Conservation (phyloP, 2,329 filamentous ascomycete genomes). For the Fusarium sulawesiense region DNA sequence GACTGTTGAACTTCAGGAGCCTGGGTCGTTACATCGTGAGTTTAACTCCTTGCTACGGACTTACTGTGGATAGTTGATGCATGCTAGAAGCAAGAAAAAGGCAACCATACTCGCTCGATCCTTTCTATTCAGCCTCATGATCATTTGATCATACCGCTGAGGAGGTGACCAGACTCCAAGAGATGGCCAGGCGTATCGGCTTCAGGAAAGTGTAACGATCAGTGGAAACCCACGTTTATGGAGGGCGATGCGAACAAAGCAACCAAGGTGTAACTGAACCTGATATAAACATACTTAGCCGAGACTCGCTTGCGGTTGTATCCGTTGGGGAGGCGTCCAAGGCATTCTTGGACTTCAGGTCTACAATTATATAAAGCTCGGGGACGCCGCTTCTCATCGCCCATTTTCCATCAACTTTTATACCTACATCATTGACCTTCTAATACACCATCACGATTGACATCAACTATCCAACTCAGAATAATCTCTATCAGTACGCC, state of each 20-base stretch:
- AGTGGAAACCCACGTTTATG: not conserved
- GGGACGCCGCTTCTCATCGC: not conserved
- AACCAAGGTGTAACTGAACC: not conserved
- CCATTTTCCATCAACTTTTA: not conserved
- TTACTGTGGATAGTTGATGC: not conserved
- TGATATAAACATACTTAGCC: not conserved
- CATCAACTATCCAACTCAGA: too few species aligned
- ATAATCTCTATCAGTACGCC: not conserved
- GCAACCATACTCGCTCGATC: too few species aligned
- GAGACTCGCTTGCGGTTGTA: not conserved
- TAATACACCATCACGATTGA: too few species aligned
- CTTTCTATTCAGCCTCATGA: not conserved
- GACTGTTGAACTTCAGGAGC: not conserved
- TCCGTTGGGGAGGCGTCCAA: not conserved
- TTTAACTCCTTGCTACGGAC: not conserved
- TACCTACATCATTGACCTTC: too few species aligned
- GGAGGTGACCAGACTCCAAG: not conserved
- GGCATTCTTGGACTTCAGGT: not conserved
- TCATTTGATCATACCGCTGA: not conserved
- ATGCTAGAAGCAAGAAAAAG: not conserved
- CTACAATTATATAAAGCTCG: constrained; percentile 1
- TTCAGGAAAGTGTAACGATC: not conserved
- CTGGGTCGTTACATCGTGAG: not conserved
- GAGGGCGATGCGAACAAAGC: not conserved
- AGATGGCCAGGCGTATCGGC: not conserved